Evolutionary conservation across 495 filamentous ascomycete species (phyloP).

Genomic region (Oleoguttula mirabilis): DNA sequence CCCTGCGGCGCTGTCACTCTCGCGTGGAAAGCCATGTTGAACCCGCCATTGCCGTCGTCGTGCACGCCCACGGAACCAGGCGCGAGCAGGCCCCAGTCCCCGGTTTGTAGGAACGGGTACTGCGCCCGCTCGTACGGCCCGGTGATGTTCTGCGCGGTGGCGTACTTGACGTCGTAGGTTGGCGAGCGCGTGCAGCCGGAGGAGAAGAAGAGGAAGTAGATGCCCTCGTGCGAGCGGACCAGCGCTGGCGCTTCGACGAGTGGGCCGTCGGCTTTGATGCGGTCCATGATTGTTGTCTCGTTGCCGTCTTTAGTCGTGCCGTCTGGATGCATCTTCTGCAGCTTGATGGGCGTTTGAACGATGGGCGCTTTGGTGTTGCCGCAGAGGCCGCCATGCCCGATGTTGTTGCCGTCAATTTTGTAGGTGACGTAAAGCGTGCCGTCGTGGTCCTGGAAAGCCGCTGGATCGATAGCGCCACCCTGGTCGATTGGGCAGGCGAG

Average conservation of each 20-base stretch:
- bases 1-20: conserved; percentile 5
- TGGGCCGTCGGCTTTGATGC: conserved; percentile 14
- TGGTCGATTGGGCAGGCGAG: conserved; percentile 21
- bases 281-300: conserved; percentile 13
- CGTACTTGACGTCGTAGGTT: conserved; percentile 21
- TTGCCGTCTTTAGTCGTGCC: conserved; percentile 14
- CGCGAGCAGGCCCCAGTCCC: conserved; percentile 5
- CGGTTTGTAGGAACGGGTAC: conserved; percentile 1
- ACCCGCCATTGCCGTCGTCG: conserved; percentile 4
- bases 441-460: conserved; percentile 13
- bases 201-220: conserved; percentile 23
- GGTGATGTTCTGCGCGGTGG: conserved; percentile 13
- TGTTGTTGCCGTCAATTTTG: conserved; percentile 38
- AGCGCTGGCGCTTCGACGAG: conserved; percentile 20
- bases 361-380: conserved; percentile 20
- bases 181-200: conserved; percentile 18
- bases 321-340: conserved; percentile 15
- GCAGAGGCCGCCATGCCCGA: conserved; percentile 21
- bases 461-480: conserved; percentile 23
- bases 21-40: conserved; percentile 9
- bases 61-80: conserved; percentile 7
- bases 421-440: conserved; percentile 27
- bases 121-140: conserved; percentile 16
- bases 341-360: conserved; percentile 21
- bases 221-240: conserved; percentile 8